Base-by-base conservation (phyloP, 83 land plant genomes). In the Thuja plicata region DNA sequence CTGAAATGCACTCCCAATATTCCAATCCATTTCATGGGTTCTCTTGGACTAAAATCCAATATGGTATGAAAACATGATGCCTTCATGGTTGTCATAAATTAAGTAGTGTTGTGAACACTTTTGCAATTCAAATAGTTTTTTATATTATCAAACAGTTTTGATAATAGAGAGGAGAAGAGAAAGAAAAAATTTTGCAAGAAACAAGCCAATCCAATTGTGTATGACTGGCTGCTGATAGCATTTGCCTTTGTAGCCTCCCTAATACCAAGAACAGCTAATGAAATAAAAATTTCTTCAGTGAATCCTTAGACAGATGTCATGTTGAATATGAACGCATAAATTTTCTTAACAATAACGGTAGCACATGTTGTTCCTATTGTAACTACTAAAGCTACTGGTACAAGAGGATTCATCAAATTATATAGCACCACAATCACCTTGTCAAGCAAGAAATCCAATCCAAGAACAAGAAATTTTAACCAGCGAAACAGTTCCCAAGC, bases 231-330 rank as follows among this genome's bases (percentile, higher is more conserved):
- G 48, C 86, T 91, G 15, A 92, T 81, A 11, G 93, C 89, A 21
- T 93, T 84, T 32, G 92, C 92, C 86, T 88, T 90, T 79, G 89
- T 86, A 46, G 96, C 89, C 90, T 95, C 94, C 21, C 93, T 92
- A 45, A 95, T 90, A 52, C 94, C 91, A 70, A 95, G 89, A 45
- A 92, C 88, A 2, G 89, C 35, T 32, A 92, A 93, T 76, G 92
- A 78, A 12, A 95, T 87, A 0, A 93, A 32, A 71, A 95, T 92
- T 45, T 91, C 89, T 10, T 66, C 74, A 9, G 92, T 90, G 54
- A 93, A 84, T 88, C 91, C 96, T 60, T 87, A 88, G 54, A 93
- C 92, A 45, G 94, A 94, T 84, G 95, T 90, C 89, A 80, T 90
- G 70, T 92, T 90, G 8, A 95, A 89, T 70, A 95, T 88, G 40